Base-by-base conservation (phyloP, 805 yeast species). In the Candida chilensis region DNA sequence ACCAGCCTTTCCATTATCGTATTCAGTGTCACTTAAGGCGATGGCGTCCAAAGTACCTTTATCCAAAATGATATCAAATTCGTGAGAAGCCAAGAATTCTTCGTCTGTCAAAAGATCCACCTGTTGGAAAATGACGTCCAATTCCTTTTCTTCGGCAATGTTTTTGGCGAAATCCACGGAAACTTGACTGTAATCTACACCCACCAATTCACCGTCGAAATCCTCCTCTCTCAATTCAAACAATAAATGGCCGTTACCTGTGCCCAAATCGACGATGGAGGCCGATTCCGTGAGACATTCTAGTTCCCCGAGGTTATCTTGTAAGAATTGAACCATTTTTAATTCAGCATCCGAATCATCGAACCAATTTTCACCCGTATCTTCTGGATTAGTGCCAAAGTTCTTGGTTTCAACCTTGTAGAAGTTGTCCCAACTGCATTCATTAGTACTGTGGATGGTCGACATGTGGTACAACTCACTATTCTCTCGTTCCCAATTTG, bases 41-140 rank as follows among this genome's bases (percentile, higher is more conserved):
- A 92, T 90, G 4, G 99, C 99, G 57, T 92, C 99, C 15, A 92
- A 57, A 0, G 99, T 92, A 6, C 99, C 99, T 51, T 92, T 92
- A 54, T 92, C 99, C 12, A 87, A 57, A 2, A 90, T 71, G 6
- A 92, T 52, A 47, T 88, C 95, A 54, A 72, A 87, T 24, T 47
- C 60, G 32, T 29, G 27, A 3, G 37, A 14, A 6, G 21, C 16
- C 16, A 67, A 35, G 35, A 67, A 70, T 11, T 52, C 54, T 11
- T 60, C 42, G 2, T 50, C 45, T 26, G 57, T 52, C 32, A 84
- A 64, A 32, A 92, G 70, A 52, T 92, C 96, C 3, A 76, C 83
- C 28, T 71, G 77, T 21, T 61, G 55, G 45, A 92, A 90, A 4
- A 75, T 54, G 25, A 64, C 57, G 1, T 54, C 57, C 3, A 42